These are phyloP conservation scores for Nissolia schottii DNA, from an alignment of 306 rosid genomes.

Conservation along the genomic window DNA sequence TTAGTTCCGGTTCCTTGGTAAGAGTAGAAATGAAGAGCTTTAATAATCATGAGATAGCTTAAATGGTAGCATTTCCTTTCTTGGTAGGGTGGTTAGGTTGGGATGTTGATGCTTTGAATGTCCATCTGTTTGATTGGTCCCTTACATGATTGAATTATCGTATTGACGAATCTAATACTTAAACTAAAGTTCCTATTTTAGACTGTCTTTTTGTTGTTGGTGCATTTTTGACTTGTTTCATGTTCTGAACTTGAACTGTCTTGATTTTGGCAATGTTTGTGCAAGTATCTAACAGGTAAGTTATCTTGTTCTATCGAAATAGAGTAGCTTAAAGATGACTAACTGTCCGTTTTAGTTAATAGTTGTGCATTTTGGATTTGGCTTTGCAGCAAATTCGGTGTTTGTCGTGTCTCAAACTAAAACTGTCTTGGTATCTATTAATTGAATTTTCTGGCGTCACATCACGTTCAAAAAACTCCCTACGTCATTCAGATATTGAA, in stretches of 20 bases:
- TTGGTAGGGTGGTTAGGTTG: background rate
- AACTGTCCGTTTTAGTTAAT: background rate
- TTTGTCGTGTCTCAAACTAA: background rate
- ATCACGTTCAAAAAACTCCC: background rate
- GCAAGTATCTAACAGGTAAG: background rate
- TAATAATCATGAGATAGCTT: background rate
- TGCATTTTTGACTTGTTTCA: background rate
- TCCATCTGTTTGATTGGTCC: background rate
- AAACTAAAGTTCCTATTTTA: background rate
- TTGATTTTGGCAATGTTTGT: background rate
- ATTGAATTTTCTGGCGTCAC: background rate
- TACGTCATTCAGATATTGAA: background rate
- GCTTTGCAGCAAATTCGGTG: background rate
- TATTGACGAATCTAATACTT: background rate
- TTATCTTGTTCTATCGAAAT: background rate
- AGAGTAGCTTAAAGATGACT: background rate
- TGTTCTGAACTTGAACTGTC: background rate
- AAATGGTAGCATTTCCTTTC: background rate
- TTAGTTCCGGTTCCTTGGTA: background rate
- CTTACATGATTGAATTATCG: background rate
- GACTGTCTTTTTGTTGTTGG: background rate
- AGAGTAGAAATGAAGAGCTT: background rate
- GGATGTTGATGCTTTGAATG: conserved; percentile 11
- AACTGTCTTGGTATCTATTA: background rate
- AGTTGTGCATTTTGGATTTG: background rate